Conservation (phyloP, 345 rosid genomes). For the Camelina hispida region DNA sequence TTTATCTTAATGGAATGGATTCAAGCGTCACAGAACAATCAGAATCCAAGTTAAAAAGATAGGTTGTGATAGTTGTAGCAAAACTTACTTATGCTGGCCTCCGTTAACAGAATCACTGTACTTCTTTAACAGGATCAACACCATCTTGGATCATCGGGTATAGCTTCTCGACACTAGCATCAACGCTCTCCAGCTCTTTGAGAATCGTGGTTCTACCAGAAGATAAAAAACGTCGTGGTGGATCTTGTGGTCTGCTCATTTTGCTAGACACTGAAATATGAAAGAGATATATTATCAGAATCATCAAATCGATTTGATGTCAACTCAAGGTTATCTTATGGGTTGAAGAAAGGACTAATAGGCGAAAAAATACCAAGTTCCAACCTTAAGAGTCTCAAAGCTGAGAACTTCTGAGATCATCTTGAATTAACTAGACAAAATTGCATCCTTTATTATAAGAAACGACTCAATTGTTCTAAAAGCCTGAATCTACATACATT, state of each 20-base stretch:
- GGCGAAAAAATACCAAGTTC: neutral
- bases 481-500: slow-evolving; percentile 16
- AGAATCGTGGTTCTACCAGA: slow-evolving; percentile 71
- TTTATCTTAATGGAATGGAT: neutral
- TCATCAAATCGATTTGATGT: slow-evolving; percentile 2
- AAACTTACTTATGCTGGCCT: slow-evolving; percentile 55
- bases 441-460: neutral
- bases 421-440: neutral
- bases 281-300: slow-evolving; percentile 6
- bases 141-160: no score
- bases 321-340: neutral
- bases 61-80: neutral
- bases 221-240: slow-evolving; percentile 70
- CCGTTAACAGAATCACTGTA: no score
- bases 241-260: slow-evolving; percentile 88
- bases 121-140: no score
- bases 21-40: neutral
- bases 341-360: neutral
- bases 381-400: slow-evolving; percentile 17
- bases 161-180: slow-evolving; percentile 67
- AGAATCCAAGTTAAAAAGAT: neutral
- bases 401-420: slow-evolving; percentile 31
- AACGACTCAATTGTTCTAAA: slow-evolving; percentile 8
- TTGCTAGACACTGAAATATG: slow-evolving; percentile 21
- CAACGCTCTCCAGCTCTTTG: slow-evolving; percentile 68